These are phyloP conservation scores for Zizania palustris DNA, from an alignment of 202 grass and related monocot genomes.

Conservation along the genomic window DNA sequence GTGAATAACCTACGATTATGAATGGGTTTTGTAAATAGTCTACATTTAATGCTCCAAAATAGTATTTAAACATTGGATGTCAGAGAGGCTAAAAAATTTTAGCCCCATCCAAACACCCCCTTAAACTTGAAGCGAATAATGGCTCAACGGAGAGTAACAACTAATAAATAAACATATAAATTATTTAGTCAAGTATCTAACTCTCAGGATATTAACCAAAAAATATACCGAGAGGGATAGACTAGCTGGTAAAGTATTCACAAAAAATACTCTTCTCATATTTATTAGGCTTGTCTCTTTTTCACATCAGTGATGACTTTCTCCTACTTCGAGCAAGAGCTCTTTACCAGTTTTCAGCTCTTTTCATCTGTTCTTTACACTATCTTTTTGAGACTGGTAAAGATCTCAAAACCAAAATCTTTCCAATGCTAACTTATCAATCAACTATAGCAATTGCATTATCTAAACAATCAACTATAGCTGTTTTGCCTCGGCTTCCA, in stretches of 20 bases:
- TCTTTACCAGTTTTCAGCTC: constrained; percentile 38
- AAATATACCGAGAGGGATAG: not conserved
- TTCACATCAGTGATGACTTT: constrained; percentile 8
- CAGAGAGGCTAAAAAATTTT: too few relatives aligned
- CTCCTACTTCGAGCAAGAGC: constrained; percentile 39
- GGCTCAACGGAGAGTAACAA: constrained; percentile 26
- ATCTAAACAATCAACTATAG: constrained; percentile 58
- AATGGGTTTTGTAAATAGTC: too few relatives aligned
- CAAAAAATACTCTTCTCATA: constrained; percentile 38
- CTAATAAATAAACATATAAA: not conserved
- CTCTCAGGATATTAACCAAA: constrained; percentile 29
- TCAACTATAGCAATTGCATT: constrained; percentile 48
- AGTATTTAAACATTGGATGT: too few relatives aligned
- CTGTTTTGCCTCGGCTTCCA: too few relatives aligned
- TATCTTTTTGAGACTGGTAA: constrained; percentile 41
- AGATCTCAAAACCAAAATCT: constrained; percentile 64
- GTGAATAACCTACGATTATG: too few relatives aligned
- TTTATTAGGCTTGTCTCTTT: constrained; percentile 25
- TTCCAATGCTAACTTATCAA: constrained; percentile 55
- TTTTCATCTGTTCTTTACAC: constrained; percentile 41
- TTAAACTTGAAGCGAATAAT: not conserved
- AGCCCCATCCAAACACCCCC: too few relatives aligned
- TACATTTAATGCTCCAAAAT: too few relatives aligned
- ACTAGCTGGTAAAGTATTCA: constrained; percentile 53
- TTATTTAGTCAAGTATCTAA: constrained; percentile 27